These are phyloP conservation scores for Hypholoma fasciculare DNA, from an alignment of 768 basidiomycete species.

Conservation along the genomic window DNA sequence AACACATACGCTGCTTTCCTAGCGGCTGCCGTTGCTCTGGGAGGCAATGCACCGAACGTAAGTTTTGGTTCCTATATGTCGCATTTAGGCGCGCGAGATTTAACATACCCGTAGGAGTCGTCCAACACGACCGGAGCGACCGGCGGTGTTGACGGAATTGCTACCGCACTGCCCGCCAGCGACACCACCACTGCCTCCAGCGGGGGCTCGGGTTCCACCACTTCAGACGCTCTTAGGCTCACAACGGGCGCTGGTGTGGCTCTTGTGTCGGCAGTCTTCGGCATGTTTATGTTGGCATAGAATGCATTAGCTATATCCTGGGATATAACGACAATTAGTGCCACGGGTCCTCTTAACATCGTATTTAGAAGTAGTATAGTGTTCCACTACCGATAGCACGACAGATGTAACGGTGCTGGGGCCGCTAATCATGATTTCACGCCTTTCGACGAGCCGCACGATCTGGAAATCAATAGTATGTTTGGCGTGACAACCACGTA, in stretches of 20 bases:
- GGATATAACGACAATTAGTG: background rate
- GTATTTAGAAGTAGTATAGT: slow-evolving; percentile 7
- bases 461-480: background rate
- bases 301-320: background rate
- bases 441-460: background rate
- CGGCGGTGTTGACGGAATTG: slow-evolving; percentile 40
- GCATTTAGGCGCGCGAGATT: background rate
- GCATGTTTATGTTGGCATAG: background rate
- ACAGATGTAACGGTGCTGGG: background rate
- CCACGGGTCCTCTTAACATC: background rate
- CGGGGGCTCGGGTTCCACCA: slow-evolving; percentile 1
- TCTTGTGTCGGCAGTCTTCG: slow-evolving; percentile 4
- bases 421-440: slow-evolving; percentile 4
- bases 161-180: slow-evolving; percentile 26
- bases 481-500: too few species aligned
- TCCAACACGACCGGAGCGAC: slow-evolving; percentile 35
- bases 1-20: slow-evolving; percentile 11
- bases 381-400: slow-evolving; percentile 3
- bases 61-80: background rate
- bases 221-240: slow-evolving; percentile 8
- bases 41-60: slow-evolving; percentile 6
- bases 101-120: slow-evolving; percentile 24
- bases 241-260: slow-evolving; percentile 10
- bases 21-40: slow-evolving; percentile 13
- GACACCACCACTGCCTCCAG: slow-evolving; percentile 3